Conservation (phyloP, 1,284 basidiomycete genomes). For the Microbotryum violaceum region DNA sequence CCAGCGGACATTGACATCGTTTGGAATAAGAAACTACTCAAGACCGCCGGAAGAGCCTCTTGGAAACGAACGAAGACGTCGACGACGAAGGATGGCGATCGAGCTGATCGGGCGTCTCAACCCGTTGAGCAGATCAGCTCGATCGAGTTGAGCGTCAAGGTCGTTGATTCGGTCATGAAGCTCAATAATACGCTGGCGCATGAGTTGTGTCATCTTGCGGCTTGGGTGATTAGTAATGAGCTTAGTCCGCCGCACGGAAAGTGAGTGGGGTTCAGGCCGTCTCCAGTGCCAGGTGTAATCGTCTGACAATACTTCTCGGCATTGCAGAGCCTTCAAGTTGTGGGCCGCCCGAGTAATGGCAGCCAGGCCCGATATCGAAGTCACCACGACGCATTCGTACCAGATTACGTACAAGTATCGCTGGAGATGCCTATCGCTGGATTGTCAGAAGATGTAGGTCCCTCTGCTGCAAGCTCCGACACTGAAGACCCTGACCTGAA, state of each 20-base stretch:
- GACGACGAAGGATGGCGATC: slow-evolving; percentile 32
- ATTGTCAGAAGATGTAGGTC: not conserved
- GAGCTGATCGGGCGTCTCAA: slow-evolving; percentile 10
- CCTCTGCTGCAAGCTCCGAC: no score
- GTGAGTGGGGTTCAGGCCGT: not conserved
- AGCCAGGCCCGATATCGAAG: slow-evolving; percentile 56
- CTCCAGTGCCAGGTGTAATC: not conserved
- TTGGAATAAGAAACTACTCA: slow-evolving; percentile 65
- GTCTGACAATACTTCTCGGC: not conserved
- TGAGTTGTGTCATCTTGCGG: slow-evolving; percentile 80
- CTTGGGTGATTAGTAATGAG: slow-evolving; percentile 64
- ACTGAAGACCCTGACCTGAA: no score
- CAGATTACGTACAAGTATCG: slow-evolving; percentile 54
- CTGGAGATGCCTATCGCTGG: slow-evolving; percentile 53
- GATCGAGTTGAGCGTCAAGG: slow-evolving; percentile 69
- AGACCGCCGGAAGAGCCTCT: slow-evolving; percentile 68
- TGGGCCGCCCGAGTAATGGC: slow-evolving; percentile 57
- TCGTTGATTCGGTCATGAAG: slow-evolving; percentile 64
- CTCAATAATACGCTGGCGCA: slow-evolving; percentile 71
- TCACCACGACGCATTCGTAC: slow-evolving; percentile 52
- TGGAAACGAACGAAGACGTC: slow-evolving; percentile 46
- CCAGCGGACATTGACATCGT: slow-evolving; percentile 56
- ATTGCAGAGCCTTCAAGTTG: slow-evolving; percentile 57
- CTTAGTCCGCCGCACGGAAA: slow-evolving; percentile 54
- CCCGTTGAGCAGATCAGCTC: slow-evolving; percentile 44